Conservation (phyloP, 2,329 filamentous ascomycete genomes). For the Macrophomina pseudophaseolina region DNA sequence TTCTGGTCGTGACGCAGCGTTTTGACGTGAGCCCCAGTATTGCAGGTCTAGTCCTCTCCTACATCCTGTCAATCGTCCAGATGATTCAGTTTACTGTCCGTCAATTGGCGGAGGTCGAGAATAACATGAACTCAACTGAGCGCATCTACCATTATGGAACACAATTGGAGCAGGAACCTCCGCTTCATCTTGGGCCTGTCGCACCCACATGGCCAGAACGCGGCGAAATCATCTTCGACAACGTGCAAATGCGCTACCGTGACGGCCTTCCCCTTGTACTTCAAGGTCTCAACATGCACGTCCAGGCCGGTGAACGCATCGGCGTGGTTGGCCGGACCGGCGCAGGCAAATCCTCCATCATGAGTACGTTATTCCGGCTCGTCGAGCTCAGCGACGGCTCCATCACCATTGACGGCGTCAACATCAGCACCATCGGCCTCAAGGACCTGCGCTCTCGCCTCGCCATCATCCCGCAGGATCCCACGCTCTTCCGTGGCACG, state of each 20-base stretch:
- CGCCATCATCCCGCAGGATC: slow-evolving; percentile 84
- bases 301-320: slow-evolving; percentile 76
- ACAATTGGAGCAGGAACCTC: slow-evolving; percentile 85
- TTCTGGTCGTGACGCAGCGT: slow-evolving; percentile 88
- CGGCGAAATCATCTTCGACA: slow-evolving; percentile 67
- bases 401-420: slow-evolving; percentile 56
- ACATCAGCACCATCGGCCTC: slow-evolving; percentile 74
- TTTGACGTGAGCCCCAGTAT: slow-evolving; percentile 86
- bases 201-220: slow-evolving; percentile 80
- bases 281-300: slow-evolving; percentile 65
- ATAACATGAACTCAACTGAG: slow-evolving; percentile 97
- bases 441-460: slow-evolving; percentile 76
- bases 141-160: slow-evolving; percentile 89
- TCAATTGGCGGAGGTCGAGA: slow-evolving; percentile 93
- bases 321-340: slow-evolving; percentile 83
- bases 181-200: slow-evolving; percentile 74
- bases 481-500: slow-evolving; percentile 81
- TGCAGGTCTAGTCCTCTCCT: slow-evolving; percentile 85
- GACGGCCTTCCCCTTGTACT: slow-evolving; percentile 55
- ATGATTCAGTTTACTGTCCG: slow-evolving; percentile 96
- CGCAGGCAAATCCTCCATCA: slow-evolving; percentile 82
- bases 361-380: slow-evolving; percentile 80
- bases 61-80: slow-evolving; percentile 90
- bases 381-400: slow-evolving; percentile 54
- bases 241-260: slow-evolving; percentile 59